phyloP scores from a whole-genome alignment of 139 green algal species.

The Tetratostichococcus sp. region DNA sequence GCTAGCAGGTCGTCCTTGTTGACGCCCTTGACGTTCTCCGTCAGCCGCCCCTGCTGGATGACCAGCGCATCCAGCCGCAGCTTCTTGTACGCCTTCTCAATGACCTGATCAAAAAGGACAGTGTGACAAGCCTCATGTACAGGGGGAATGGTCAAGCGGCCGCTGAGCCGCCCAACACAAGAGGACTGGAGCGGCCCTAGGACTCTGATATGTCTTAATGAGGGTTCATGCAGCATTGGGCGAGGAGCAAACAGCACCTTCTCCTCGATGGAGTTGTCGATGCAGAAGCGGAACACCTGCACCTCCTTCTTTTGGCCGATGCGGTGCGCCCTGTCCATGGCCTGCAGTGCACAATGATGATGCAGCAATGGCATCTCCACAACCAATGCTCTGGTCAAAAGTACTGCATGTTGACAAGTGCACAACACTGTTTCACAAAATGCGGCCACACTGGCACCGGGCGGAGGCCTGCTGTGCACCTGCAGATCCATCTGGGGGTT shows the following conservation, averaged over 20 bases:
- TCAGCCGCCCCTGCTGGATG: slow-evolving; percentile 97
- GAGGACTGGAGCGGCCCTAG: too few relatives aligned
- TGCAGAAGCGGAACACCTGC: slow-evolving; percentile 96
- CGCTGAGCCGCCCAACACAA: too few relatives aligned
- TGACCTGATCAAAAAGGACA: slow-evolving; percentile 59
- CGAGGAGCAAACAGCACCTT: too few relatives aligned
- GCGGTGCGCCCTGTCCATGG: slow-evolving; percentile 97
- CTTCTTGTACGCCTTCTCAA: slow-evolving; percentile 99
- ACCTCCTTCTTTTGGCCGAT: slow-evolving; percentile 99
- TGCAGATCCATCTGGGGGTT: slow-evolving; percentile 91
- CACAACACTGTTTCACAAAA: too few relatives aligned
- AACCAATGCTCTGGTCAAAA: too few relatives aligned
- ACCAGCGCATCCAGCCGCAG: slow-evolving; percentile 97
- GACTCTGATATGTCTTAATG: too few relatives aligned
- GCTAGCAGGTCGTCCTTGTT: slow-evolving; percentile 97
- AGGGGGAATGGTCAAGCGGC: too few relatives aligned
- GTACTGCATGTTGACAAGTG: too few relatives aligned
- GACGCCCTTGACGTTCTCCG: slow-evolving; percentile 81
- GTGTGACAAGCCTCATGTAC: too few relatives aligned
- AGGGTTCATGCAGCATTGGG: too few relatives aligned
- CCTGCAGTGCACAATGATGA: slow-evolving; percentile 59
- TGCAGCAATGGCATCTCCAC: too few relatives aligned
- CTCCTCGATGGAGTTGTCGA: slow-evolving; percentile 96
- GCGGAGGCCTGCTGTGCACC: slow-evolving; percentile 16
- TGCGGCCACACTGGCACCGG: too few relatives aligned